Conservation (phyloP, 768 basidiomycete species). For the Fistulinella prunicolor region DNA sequence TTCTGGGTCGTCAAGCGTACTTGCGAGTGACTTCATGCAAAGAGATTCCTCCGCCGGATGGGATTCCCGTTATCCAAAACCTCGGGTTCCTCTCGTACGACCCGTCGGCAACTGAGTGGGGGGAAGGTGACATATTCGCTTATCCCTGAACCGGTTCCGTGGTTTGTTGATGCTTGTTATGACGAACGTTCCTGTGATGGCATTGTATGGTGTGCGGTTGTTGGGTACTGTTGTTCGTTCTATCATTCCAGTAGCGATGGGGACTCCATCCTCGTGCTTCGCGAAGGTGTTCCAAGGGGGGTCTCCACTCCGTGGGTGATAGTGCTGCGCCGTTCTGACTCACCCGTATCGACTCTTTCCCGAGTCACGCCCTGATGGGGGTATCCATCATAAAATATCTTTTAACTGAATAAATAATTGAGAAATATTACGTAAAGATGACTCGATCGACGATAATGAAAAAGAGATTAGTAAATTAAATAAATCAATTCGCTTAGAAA, state of each 20-base stretch:
- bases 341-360: conserved; percentile 1
- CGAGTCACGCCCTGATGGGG: conserved; percentile 8
- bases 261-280: conserved; percentile 5
- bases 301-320: conserved; percentile 8
- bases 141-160: conserved; percentile 28
- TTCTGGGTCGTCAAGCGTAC: background rate
- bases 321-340: conserved; percentile 25
- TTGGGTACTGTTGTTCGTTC: conserved; percentile 8
- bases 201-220: conserved; percentile 2
- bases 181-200: conserved; percentile 25
- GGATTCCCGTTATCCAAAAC: conserved; percentile 3
- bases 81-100: conserved; percentile 11
- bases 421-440: conserved; percentile 21
- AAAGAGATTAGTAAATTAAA: conserved; percentile 28
- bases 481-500: conserved; percentile 27
- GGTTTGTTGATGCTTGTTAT: conserved; percentile 15
- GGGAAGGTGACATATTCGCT: conserved; percentile 13
- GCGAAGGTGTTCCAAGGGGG: conserved; percentile 12
- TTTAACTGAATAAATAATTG: no score
- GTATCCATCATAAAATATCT: no score
- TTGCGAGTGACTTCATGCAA: background rate
- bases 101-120: conserved; percentile 12
- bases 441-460: conserved; percentile 37
- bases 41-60: conserved; percentile 8
- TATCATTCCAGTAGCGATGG: conserved; percentile 13